Evolutionary conservation across 495 filamentous ascomycete species (phyloP).

Genomic region (Geoglossum glabrum): DNA sequence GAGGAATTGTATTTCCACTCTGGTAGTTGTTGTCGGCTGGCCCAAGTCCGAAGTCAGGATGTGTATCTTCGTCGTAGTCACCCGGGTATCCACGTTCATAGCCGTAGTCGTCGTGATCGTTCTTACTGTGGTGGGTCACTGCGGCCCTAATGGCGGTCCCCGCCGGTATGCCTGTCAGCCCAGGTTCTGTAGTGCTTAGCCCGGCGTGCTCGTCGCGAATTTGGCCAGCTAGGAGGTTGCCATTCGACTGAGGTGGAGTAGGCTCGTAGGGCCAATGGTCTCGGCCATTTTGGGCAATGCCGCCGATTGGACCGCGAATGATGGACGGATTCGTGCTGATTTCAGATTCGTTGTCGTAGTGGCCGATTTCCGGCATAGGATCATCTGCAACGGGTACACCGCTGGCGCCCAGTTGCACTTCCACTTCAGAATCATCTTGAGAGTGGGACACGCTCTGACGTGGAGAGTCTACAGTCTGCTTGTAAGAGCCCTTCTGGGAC

Average conservation of each 20-base stretch:
- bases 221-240: slow-evolving; percentile 19
- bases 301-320: slow-evolving; percentile 46
- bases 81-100: neutral
- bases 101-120: slow-evolving; percentile 2
- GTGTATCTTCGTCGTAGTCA: slow-evolving; percentile 1
- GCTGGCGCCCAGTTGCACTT: slow-evolving; percentile 39
- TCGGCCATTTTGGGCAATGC: slow-evolving; percentile 23
- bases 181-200: slow-evolving; percentile 20
- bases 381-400: slow-evolving; percentile 38
- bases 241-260: slow-evolving; percentile 25
- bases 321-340: slow-evolving; percentile 62
- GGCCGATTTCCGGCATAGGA: slow-evolving; percentile 49
- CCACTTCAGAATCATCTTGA: slow-evolving; percentile 29
- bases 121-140: slow-evolving; percentile 23
- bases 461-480: neutral
- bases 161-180: slow-evolving; percentile 22
- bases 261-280: slow-evolving; percentile 34
- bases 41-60: slow-evolving; percentile 17
- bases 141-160: slow-evolving; percentile 24
- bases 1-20: slow-evolving; percentile 16
- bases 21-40: slow-evolving; percentile 7
- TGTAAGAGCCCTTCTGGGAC: neutral
- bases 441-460: neutral
- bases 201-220: slow-evolving; percentile 16
- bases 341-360: slow-evolving; percentile 38